Percentiles rank a stretch among this genome's conserved stretches.
These are phyloP conservation scores for Hymenoscyphus albidus DNA, from an alignment of 2,329 filamentous ascomycete genomes.

Conservation along the genomic window DNA sequence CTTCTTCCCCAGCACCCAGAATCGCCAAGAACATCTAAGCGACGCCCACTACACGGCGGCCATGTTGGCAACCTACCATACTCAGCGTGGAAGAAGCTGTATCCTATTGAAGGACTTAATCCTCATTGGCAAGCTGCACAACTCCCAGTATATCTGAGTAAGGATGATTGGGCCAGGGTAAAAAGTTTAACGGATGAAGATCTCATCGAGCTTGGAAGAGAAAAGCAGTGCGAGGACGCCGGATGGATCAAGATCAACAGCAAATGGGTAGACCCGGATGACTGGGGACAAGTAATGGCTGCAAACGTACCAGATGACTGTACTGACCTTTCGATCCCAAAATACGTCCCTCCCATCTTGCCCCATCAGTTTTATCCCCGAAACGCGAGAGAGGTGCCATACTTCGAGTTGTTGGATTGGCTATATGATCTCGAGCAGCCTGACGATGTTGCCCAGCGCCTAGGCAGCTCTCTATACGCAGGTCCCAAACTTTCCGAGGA, in stretches of 20 bases:
- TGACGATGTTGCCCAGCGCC: background rate
- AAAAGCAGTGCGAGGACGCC: constrained; percentile 27
- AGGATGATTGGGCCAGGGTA: background rate
- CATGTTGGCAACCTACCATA: background rate
- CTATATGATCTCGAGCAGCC: background rate
- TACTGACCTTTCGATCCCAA: background rate
- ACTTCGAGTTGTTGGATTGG: background rate
- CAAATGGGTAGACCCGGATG: constrained; percentile 27
- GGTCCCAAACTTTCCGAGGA: background rate
- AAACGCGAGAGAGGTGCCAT: background rate
- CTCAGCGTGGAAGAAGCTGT: background rate
- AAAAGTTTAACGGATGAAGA: background rate
- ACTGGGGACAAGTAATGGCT: background rate
- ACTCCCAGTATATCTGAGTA: background rate
- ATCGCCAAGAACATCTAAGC: too few relatives aligned
- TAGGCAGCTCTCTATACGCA: background rate
- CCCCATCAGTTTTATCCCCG: background rate
- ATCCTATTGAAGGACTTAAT: background rate
- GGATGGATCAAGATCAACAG: constrained; percentile 29
- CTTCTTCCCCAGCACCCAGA: background rate
- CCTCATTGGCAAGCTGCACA: background rate
- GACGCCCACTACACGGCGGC: too few relatives aligned
- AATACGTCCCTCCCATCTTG: background rate
- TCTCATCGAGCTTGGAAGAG: constrained; percentile 5
- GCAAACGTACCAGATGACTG: background rate